Percentiles rank a stretch among this genome's conserved stretches.
Conservation (phyloP, 2,329 filamentous ascomycete genomes). For the Penicillium sp. region DNA sequence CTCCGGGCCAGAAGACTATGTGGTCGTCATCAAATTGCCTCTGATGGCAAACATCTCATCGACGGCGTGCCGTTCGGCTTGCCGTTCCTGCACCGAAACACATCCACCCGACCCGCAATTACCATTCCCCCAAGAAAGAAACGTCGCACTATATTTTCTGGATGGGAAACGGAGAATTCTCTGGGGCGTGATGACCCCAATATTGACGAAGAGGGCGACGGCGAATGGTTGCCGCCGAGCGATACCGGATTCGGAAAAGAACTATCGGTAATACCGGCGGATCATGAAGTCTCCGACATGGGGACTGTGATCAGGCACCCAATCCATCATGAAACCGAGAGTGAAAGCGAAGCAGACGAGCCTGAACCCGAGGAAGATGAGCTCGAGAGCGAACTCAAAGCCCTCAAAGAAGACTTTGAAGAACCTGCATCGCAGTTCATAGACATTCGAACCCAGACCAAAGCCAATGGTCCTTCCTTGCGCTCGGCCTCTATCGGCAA, state of each 20-base stretch:
- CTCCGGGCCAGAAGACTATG: conserved; percentile 64
- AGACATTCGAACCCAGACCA: conserved; percentile 15
- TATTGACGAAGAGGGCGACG: conserved; percentile 28
- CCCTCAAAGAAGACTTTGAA: conserved; percentile 41
- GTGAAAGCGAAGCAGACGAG: conserved; percentile 29
- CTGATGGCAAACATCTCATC: conserved; percentile 70
- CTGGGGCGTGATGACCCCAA: conserved; percentile 2
- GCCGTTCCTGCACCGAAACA: conserved; percentile 55
- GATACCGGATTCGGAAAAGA: conserved; percentile 27
- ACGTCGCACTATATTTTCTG: conserved; percentile 41
- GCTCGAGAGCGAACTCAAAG: conserved; percentile 43
- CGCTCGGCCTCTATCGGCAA: conserved; percentile 18
- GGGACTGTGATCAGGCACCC: conserved; percentile 35
- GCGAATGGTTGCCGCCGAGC: conserved; percentile 26
- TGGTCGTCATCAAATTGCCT: conserved; percentile 74
- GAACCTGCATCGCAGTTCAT: conserved; percentile 17
- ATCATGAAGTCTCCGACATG: conserved; percentile 30
- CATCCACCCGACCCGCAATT: conserved; percentile 59
- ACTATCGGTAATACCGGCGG: conserved; percentile 20
- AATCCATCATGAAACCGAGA: conserved; percentile 24
- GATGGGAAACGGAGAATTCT: conserved; percentile 23
- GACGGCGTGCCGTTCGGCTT: conserved; percentile 82
- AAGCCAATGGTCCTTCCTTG: conserved; percentile 7
- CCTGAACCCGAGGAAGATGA: conserved; percentile 36
- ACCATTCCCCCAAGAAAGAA: conserved; percentile 68